A percentile compares a stretch with the other conserved stretches of the same genome.
phyloP scores from a whole-genome alignment of 495 filamentous ascomycete species.

The Hyaloscypha variabilis region DNA sequence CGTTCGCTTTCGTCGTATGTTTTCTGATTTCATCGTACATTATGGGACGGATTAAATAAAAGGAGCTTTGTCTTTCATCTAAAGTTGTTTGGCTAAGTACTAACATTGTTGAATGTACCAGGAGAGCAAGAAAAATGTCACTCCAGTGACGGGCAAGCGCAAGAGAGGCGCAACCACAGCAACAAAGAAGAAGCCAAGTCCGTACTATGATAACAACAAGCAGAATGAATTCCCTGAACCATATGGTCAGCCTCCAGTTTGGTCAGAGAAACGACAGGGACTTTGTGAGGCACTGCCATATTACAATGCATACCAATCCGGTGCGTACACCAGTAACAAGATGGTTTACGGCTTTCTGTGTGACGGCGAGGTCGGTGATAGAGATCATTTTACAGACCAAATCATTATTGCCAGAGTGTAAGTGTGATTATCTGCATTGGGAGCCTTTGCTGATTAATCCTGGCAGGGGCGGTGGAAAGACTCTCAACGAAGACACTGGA shows the following conservation, averaged over 20 bases:
- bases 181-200: background rate
- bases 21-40: too few species aligned
- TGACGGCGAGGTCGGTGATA: constrained; percentile 55
- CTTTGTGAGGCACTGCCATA: constrained; percentile 71
- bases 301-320: constrained; percentile 64
- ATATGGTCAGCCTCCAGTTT: constrained; percentile 51
- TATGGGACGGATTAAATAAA: too few species aligned
- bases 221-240: constrained; percentile 37
- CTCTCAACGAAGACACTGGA: constrained; percentile 37
- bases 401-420: constrained; percentile 70
- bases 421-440: constrained; percentile 32
- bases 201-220: constrained; percentile 7
- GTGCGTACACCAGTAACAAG: constrained; percentile 50
- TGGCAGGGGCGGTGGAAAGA: constrained; percentile 60
- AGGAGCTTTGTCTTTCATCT: too few species aligned
- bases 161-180: background rate
- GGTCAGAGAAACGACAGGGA: constrained; percentile 62
- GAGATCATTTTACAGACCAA: constrained; percentile 64
- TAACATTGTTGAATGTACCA: too few species aligned
- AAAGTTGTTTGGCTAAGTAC: too few species aligned
- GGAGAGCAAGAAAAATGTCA: too few species aligned
- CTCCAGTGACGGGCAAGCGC: too few species aligned
- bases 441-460: constrained; percentile 26
- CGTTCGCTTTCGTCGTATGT: too few species aligned
- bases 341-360: constrained; percentile 62